Evolutionary conservation across 1,284 basidiomycete species (phyloP), one percentile per base, ranked within the genome.

Genomic region (Puccinia hordei): DNA sequence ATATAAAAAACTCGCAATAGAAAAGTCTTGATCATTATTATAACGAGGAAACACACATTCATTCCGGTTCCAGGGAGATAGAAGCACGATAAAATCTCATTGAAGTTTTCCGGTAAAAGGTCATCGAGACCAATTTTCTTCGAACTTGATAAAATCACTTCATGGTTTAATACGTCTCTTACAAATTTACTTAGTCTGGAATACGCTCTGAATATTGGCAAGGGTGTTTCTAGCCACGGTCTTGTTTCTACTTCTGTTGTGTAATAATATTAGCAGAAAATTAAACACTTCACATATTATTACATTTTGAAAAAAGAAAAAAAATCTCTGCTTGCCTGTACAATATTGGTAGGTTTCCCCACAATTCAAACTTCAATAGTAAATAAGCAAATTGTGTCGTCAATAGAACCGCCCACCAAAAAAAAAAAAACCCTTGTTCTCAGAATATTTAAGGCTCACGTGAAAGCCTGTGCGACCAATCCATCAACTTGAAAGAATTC

Each of bases 191-290:
- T 30, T 24, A 80, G 57, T 27, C 35, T 35, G 6, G 44, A 57
- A 12, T 72, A 63, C 13, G 77, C 77, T 27, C 3, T 0, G 5
- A 73, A n/a, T n/a, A 73, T 30, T 22, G 69, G 69, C 3, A 30
- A 1, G 15, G 66, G 66, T 41, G 57, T 51, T 19, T 46, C 19
- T 17, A 49, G 13, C 77, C 68, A 80, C 1, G 69, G 17, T 44
- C 30, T 72, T 15, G 68, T 80, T 41, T 80, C 77, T 24, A 80
- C 77, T 61, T 80, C 77, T 80, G 41, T n/a, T n/a, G n/a, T n/a
- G n/a, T n/a, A n/a, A n/a, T n/a, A n/a, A n/a, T n/a, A n/a, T n/a
- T n/a, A n/a, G n/a, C n/a, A n/a, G n/a, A n/a, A n/a, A n/a, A n/a
- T 65, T 65, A 65, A 19, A 35, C 38, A 41, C 38, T 24, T 71